These are phyloP conservation scores for Byssothecium circinans DNA, from an alignment of 2,329 filamentous ascomycete genomes.

Conservation along the genomic window DNA sequence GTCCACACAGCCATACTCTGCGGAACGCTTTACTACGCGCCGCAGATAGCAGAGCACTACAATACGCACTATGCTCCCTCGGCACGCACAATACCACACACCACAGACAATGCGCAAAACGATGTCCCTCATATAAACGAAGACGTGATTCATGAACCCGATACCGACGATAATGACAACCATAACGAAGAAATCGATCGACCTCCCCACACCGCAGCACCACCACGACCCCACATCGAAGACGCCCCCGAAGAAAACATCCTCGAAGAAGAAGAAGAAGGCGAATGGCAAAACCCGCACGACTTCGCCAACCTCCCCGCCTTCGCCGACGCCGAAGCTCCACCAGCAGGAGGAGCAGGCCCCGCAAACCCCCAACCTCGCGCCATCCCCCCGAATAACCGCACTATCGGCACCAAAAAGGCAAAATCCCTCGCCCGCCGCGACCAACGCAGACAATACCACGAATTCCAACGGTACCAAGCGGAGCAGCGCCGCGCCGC, in stretches of 20 bases:
- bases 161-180: slow-evolving; percentile 20
- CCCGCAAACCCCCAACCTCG: slow-evolving; percentile 37
- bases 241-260: background rate
- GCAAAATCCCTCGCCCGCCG: slow-evolving; percentile 51
- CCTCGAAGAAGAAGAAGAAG: background rate
- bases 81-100: slow-evolving; percentile 5
- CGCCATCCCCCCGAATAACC: slow-evolving; percentile 31
- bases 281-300: background rate
- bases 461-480: slow-evolving; percentile 54
- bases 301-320: background rate
- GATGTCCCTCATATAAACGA: slow-evolving; percentile 30
- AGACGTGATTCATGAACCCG: slow-evolving; percentile 25
- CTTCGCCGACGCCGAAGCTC: slow-evolving; percentile 2
- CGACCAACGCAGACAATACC: slow-evolving; percentile 49
- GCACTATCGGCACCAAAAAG: slow-evolving; percentile 52
- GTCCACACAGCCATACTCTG: slow-evolving; percentile 50
- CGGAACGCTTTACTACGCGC: slow-evolving; percentile 51
- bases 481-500: slow-evolving; percentile 49
- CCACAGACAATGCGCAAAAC: slow-evolving; percentile 6
- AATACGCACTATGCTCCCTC: slow-evolving; percentile 18
- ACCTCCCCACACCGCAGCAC: slow-evolving; percentile 30
- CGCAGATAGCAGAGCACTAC: slow-evolving; percentile 49
- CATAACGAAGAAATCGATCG: slow-evolving; percentile 15
- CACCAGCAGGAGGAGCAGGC: slow-evolving; percentile 26
- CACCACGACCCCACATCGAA: slow-evolving; percentile 19